phyloP scores from a whole-genome alignment of 306 rosid species.

The Mucuna pruriens region DNA sequence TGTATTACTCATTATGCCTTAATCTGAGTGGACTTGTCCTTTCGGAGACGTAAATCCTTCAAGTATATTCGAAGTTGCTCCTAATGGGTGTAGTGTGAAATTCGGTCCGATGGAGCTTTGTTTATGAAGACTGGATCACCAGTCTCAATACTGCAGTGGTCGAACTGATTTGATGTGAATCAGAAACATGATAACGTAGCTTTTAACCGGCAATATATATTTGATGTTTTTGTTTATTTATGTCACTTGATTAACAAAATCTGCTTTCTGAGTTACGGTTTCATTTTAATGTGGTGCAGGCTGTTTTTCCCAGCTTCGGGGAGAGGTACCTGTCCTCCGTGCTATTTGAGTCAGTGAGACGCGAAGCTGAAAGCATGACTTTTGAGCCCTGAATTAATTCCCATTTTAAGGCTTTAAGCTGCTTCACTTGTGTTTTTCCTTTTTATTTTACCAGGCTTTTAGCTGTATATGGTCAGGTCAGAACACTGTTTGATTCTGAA shows the following conservation, averaged over 20 bases:
- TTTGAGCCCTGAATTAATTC: slow-evolving; percentile 59
- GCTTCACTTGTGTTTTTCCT: neutral
- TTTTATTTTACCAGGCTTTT: neutral
- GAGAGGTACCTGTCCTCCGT: slow-evolving; percentile 83
- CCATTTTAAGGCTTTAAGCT: slow-evolving; percentile 21
- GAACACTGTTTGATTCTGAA: slow-evolving; percentile 20
- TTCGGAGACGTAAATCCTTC: too few species aligned
- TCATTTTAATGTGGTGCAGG: slow-evolving; percentile 51
- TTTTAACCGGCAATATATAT: neutral
- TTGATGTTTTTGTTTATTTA: neutral
- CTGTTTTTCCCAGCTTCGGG: slow-evolving; percentile 82
- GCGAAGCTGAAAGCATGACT: slow-evolving; percentile 74
- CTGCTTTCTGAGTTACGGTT: neutral
- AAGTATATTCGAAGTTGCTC: too few species aligned
- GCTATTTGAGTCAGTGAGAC: slow-evolving; percentile 70
- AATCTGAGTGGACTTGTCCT: too few species aligned
- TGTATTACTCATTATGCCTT: too few species aligned
- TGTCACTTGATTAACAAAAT: neutral
- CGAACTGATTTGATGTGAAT: neutral
- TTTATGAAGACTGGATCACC: too few species aligned
- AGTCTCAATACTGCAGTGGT: neutral
- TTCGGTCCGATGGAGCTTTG: too few species aligned
- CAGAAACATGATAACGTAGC: neutral
- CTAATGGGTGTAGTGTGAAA: too few species aligned
- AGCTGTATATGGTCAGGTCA: neutral